Conservation (phyloP, 768 basidiomycete species). For the Russula dissimulans region DNA sequence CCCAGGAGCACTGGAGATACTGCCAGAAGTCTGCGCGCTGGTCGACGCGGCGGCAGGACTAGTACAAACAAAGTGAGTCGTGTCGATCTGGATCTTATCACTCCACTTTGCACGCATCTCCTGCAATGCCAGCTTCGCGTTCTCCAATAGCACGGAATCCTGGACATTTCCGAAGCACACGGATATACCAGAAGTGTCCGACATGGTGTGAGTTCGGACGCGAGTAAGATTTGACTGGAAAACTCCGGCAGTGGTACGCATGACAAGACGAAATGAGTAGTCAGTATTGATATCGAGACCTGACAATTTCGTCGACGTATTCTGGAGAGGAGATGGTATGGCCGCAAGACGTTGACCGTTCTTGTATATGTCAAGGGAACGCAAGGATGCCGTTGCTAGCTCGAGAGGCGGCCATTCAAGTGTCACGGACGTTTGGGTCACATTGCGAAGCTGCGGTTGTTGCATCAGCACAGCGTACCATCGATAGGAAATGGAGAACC, state of each 20-base stretch:
- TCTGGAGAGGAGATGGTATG: slow-evolving; percentile 72
- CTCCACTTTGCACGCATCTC: slow-evolving; percentile 89
- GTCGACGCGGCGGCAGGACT: slow-evolving; percentile 64
- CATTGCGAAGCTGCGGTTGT: slow-evolving; percentile 62
- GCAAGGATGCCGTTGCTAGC: slow-evolving; percentile 77
- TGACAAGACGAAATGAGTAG: slow-evolving; percentile 89
- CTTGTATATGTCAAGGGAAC: slow-evolving; percentile 87
- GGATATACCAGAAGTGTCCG: slow-evolving; percentile 87
- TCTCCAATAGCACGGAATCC: slow-evolving; percentile 65
- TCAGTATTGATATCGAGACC: slow-evolving; percentile 74
- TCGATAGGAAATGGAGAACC: slow-evolving; percentile 17
- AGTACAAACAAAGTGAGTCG: slow-evolving; percentile 96
- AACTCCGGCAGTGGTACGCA: slow-evolving; percentile 88
- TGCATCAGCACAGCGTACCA: neutral
- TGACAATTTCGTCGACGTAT: slow-evolving; percentile 83
- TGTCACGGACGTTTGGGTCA: slow-evolving; percentile 94
- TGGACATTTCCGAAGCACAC: slow-evolving; percentile 92
- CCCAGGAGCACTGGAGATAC: slow-evolving; percentile 50
- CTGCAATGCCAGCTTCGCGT: slow-evolving; percentile 68
- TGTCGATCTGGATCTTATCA: slow-evolving; percentile 93
- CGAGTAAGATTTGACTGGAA: slow-evolving; percentile 77
- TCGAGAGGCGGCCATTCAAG: slow-evolving; percentile 88
- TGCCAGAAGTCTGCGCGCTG: slow-evolving; percentile 48
- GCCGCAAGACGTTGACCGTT: slow-evolving; percentile 82
- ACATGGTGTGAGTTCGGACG: slow-evolving; percentile 88